phyloP scores from a whole-genome alignment of 2,329 filamentous ascomycete genomes.

The Aspergillaceae sp. region DNA sequence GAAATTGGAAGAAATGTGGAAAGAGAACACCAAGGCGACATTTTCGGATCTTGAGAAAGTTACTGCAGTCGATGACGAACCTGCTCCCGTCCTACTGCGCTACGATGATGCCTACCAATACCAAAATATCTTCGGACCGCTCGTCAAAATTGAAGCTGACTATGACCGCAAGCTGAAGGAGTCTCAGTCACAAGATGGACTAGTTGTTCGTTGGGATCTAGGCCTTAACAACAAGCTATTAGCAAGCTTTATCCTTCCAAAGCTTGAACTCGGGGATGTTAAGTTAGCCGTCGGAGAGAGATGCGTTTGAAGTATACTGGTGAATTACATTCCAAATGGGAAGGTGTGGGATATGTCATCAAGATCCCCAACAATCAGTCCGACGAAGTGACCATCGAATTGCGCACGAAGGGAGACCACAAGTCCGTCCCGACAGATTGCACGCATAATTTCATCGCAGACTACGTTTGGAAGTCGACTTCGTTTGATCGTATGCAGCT shows the following conservation, averaged over 20 bases:
- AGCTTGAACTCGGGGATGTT: conserved; percentile 94
- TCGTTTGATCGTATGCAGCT: conserved; percentile 99
- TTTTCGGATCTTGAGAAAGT: conserved; percentile 87
- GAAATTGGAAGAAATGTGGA: conserved; percentile 97
- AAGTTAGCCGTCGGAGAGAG: conserved; percentile 97
- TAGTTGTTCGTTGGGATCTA: conserved; percentile 88
- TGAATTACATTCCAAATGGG: conserved; percentile 85
- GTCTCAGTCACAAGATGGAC: conserved; percentile 91
- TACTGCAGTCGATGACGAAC: conserved; percentile 86
- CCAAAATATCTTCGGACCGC: conserved; percentile 93
- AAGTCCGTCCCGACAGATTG: conserved; percentile 94
- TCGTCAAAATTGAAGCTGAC: conserved; percentile 98
- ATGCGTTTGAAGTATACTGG: conserved; percentile 97
- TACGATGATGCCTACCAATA: conserved; percentile 98
- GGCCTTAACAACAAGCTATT: conserved; percentile 96
- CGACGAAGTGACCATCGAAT: conserved; percentile 90
- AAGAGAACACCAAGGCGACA: conserved; percentile 82
- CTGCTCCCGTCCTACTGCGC: conserved; percentile 79
- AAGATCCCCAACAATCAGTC: conserved; percentile 99
- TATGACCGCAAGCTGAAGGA: conserved; percentile 99
- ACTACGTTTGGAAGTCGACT: conserved; percentile 99
- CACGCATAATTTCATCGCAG: conserved; percentile 94
- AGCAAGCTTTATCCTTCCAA: conserved; percentile 89
- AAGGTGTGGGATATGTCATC: conserved; percentile 96
- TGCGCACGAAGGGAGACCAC: conserved; percentile 90